Percentiles rank a stretch among this genome's conserved stretches.
Evolutionary conservation across 139 green algal genomes (phyloP).

Genomic region (Edaphochlamys debaryana): DNA sequence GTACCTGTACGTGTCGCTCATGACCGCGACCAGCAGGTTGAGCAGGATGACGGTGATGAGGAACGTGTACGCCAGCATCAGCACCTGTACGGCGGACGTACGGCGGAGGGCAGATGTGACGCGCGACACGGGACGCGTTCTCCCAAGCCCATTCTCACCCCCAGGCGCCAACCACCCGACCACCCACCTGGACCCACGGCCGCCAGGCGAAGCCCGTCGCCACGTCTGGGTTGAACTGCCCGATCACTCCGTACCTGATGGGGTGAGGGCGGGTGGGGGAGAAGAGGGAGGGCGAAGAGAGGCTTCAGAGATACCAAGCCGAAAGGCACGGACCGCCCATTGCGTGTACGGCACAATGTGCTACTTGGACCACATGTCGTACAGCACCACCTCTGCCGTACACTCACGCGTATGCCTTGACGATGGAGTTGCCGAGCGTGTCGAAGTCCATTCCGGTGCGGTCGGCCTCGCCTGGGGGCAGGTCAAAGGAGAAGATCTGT

Average conservation of each 20-base stretch:
- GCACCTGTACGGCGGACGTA: neutral
- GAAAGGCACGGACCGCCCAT: no score
- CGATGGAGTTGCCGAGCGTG: conserved; percentile 29
- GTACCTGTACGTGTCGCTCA: conserved; percentile 39
- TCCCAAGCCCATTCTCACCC: no score
- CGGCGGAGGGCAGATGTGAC: neutral
- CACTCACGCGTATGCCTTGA: conserved; percentile 20
- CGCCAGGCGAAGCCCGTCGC: neutral
- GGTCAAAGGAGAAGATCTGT: conserved; percentile 21
- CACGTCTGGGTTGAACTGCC: neutral
- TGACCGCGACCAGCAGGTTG: conserved; percentile 37
- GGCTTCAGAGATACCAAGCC: neutral
- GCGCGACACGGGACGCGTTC: neutral
- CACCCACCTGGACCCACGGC: conserved; percentile 21
- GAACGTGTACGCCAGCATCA: conserved; percentile 33
- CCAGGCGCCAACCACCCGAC: no score
- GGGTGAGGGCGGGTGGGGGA: no score
- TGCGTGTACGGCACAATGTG: no score
- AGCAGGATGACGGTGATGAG: conserved; percentile 37
- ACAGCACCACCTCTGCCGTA: neutral
- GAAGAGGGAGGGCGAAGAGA: neutral
- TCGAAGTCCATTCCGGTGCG: conserved; percentile 14
- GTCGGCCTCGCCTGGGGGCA: neutral
- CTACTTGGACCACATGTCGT: no score
- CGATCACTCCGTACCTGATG: conserved; percentile 13